Evolutionary conservation across 306 rosid genomes (phyloP).

Genomic region (Ammopiptanthus mongolicus): DNA sequence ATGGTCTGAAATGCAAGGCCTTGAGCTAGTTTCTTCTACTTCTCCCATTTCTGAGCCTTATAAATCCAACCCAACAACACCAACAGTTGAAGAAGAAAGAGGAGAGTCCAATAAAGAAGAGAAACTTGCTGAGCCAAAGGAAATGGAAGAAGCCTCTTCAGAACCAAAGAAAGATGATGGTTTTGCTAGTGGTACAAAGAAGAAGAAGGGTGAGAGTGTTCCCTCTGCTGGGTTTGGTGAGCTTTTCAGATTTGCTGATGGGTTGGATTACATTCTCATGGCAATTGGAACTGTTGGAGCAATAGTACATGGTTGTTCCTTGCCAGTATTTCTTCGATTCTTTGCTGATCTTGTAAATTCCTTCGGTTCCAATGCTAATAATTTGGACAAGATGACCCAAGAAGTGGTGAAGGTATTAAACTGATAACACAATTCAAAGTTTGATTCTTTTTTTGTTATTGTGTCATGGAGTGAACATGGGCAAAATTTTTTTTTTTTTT

Average conservation of each 20-base stretch:
- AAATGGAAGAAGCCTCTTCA: constrained; percentile 40
- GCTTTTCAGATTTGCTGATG: constrained; percentile 79
- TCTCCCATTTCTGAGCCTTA: no score
- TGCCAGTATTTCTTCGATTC: constrained; percentile 82
- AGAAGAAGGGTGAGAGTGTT: constrained; percentile 52
- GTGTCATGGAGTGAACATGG: neutral
- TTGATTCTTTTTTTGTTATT: neutral
- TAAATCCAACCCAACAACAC: constrained; percentile 30
- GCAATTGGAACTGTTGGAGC: constrained; percentile 77
- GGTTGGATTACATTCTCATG: constrained; percentile 72
- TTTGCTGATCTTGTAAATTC: constrained; percentile 95
- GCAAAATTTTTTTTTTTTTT: neutral
- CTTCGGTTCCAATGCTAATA: constrained; percentile 72
- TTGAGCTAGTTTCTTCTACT: constrained; percentile 61
- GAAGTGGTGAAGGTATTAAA: constrained; percentile 70
- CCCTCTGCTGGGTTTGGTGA: constrained; percentile 52
- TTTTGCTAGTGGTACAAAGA: neutral
- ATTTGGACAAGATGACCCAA: constrained; percentile 81
- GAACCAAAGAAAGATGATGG: constrained; percentile 37
- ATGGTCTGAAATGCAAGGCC: constrained; percentile 99
- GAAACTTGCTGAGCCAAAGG: neutral
- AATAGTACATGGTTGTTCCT: constrained; percentile 78
- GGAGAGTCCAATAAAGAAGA: neutral
- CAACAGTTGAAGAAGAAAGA: constrained; percentile 3
- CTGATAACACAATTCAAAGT: neutral